phyloP scores from a whole-genome alignment of 1,284 basidiomycete species.

The Ceratobasidium sp. region DNA sequence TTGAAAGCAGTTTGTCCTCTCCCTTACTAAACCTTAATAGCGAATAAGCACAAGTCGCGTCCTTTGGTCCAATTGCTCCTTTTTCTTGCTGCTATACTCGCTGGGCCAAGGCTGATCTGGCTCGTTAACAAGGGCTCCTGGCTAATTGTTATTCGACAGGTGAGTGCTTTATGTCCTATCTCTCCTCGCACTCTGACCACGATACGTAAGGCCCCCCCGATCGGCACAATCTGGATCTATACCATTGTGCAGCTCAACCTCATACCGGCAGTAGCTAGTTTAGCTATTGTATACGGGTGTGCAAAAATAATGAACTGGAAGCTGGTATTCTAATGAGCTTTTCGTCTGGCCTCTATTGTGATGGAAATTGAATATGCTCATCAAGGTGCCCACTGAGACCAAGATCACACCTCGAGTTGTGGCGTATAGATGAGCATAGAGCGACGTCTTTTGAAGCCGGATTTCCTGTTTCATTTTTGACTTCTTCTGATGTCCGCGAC shows the following conservation, averaged over 20 bases:
- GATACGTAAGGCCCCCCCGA: conserved; percentile 34
- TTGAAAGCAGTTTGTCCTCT: neutral
- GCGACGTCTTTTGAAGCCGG: neutral
- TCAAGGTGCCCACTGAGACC: conserved; percentile 34
- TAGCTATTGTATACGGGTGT: conserved; percentile 35
- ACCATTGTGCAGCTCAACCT: conserved; percentile 40
- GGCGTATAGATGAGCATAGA: conserved; percentile 36
- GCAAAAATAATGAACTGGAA: conserved; percentile 36
- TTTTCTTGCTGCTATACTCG: conserved; percentile 18
- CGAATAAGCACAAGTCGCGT: conserved; percentile 26
- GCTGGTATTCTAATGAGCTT: conserved; percentile 12
- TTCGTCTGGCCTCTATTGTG: neutral
- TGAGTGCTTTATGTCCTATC: neutral
- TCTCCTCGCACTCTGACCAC: neutral
- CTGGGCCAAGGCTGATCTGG: conserved; percentile 31
- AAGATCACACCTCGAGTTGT: conserved; percentile 29
- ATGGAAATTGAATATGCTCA: too few relatives aligned
- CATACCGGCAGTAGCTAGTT: conserved; percentile 32
- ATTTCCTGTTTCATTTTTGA: neutral
- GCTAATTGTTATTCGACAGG: conserved; percentile 22
- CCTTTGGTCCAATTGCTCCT: conserved; percentile 22
- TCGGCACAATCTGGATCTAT: conserved; percentile 40
- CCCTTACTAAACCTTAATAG: neutral
- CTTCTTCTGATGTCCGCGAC: neutral
- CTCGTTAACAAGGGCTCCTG: conserved; percentile 28